Conservation (phyloP, 169 alveolate genomes). For the Eimeria acervulina region DNA sequence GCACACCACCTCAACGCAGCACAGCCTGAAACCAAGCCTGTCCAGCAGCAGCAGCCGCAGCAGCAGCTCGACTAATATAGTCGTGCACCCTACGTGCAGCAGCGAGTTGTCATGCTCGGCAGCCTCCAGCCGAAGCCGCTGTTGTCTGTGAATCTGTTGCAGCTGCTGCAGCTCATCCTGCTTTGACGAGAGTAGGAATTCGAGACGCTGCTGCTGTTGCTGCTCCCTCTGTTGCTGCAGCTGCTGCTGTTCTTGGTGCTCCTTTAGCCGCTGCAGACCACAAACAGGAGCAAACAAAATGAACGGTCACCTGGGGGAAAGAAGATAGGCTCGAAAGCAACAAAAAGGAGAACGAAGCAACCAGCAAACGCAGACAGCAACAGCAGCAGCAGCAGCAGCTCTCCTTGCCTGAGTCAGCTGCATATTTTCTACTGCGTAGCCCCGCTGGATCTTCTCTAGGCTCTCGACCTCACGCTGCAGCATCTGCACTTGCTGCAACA, state of each 20-base stretch:
- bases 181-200: constrained; percentile 58
- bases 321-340: background rate
- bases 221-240: constrained; percentile 33
- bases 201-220: constrained; percentile 66
- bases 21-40: background rate
- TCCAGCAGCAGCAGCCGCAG: background rate
- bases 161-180: constrained; percentile 75
- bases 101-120: constrained; percentile 68
- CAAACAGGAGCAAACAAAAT: background rate
- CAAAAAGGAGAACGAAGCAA: background rate
- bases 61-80: background rate
- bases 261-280: constrained; percentile 23
- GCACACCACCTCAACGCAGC: background rate
- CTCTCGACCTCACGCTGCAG: constrained; percentile 56
- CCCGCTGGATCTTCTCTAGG: constrained; percentile 53
- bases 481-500: constrained; percentile 39
- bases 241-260: constrained; percentile 37
- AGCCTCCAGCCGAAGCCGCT: constrained; percentile 65
- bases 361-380: background rate
- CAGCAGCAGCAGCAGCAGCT: background rate
- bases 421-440: constrained; percentile 52
- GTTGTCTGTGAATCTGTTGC: constrained; percentile 66
- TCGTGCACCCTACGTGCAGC: constrained; percentile 1
- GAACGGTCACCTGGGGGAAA: background rate
- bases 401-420: constrained; percentile 67